These are phyloP conservation scores for Cordyceps sp. DNA, from an alignment of 2,329 filamentous ascomycete genomes.

Conservation along the genomic window DNA sequence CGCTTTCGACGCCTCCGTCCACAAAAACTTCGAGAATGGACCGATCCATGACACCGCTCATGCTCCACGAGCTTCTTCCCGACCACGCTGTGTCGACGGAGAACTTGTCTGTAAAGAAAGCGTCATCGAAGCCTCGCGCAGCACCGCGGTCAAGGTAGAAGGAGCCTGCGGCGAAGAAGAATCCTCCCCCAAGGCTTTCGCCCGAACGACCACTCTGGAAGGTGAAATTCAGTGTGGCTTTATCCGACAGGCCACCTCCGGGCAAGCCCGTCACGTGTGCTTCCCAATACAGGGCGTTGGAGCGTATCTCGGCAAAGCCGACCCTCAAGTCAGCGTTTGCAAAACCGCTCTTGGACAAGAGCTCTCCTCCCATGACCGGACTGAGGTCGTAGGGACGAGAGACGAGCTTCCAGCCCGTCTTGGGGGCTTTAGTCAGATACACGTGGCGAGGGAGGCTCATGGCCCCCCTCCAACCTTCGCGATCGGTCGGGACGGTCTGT, in stretches of 20 bases:
- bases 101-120: constrained; percentile 16
- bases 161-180: constrained; percentile 11
- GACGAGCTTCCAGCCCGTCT: constrained; percentile 33
- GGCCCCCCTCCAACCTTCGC: constrained; percentile 15
- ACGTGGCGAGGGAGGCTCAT: constrained; percentile 26
- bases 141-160: constrained; percentile 14
- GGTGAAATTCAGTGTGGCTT: constrained; percentile 13
- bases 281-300: constrained; percentile 36
- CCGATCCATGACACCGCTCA: constrained; percentile 18
- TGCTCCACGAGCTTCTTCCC: constrained; percentile 8
- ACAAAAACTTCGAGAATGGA: constrained; percentile 19
- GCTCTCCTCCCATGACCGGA: constrained; percentile 25
- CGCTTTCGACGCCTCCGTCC: constrained; percentile 15
- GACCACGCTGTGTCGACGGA: constrained; percentile 7
- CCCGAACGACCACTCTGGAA: constrained; percentile 9
- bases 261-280: constrained; percentile 28
- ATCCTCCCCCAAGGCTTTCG: constrained; percentile 11
- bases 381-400: constrained; percentile 30
- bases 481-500: constrained; percentile 11
- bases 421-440: constrained; percentile 31
- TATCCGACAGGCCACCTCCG: constrained; percentile 3
- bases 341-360: constrained; percentile 25
- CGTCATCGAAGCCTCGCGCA: constrained; percentile 11
- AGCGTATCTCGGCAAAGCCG: constrained; percentile 31
- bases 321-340: constrained; percentile 30